These are phyloP conservation scores for Taphrina flavorubra DNA, from an alignment of 1,139 yeast species.

Conservation along the genomic window DNA sequence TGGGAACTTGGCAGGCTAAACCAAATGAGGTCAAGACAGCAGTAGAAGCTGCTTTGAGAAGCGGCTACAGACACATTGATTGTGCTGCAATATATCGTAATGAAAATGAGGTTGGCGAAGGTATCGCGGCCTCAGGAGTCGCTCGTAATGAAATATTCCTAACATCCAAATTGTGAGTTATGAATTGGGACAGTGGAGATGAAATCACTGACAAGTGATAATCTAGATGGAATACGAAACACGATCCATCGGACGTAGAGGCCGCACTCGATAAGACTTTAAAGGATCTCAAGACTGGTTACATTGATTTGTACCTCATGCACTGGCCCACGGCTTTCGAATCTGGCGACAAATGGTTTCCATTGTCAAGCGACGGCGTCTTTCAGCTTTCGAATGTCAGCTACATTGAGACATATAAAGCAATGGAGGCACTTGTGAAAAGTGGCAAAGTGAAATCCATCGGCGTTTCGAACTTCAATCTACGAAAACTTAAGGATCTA, in stretches of 20 bases:
- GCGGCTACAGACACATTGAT: constrained; percentile 74
- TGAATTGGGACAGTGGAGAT: not conserved
- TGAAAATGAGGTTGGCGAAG: constrained; percentile 60
- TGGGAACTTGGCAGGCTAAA: constrained; percentile 77
- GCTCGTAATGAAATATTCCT: constrained; percentile 74
- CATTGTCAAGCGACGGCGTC: constrained; percentile 56
- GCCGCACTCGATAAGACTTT: constrained; percentile 68
- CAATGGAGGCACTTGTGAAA: constrained; percentile 64
- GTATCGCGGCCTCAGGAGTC: constrained; percentile 66
- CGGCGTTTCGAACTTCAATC: constrained; percentile 80
- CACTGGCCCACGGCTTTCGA: constrained; percentile 81
- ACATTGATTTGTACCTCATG: constrained; percentile 79
- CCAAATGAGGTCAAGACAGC: constrained; percentile 65
- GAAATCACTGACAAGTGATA: no score
- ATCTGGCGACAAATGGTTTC: constrained; percentile 55
- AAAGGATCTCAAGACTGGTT: constrained; percentile 71
- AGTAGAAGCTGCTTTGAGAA: constrained; percentile 65
- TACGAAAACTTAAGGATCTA: constrained; percentile 60
- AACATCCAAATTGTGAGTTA: constrained; percentile 67
- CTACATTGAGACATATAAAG: constrained; percentile 70
- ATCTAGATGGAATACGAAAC: constrained; percentile 7
- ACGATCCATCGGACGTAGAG: constrained; percentile 48
- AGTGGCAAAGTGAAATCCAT: constrained; percentile 69
- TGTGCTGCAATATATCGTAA: constrained; percentile 46
- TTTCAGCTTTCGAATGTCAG: constrained; percentile 44